Base-by-base conservation (phyloP, 2,329 filamentous ascomycete species). In the Monosporascus sp. region DNA sequence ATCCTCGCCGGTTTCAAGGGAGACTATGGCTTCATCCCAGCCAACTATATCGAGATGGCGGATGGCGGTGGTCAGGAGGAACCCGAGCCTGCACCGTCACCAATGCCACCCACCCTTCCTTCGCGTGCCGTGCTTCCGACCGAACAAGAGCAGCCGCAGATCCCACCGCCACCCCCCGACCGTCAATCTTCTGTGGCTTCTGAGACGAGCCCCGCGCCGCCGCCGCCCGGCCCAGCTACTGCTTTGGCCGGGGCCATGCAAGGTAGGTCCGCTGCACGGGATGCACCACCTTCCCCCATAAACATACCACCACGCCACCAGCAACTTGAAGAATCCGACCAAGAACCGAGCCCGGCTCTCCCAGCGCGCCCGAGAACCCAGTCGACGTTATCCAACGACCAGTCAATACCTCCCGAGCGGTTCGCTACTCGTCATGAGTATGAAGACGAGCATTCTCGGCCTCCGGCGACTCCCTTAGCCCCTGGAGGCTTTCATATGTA, bases 1-100 rank as follows among this genome's bases (percentile, higher is more conserved):
- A 96, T 94, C 57, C 76, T 99, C 48, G 93, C 96, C 31, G 92
- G 93, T 18, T 76, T 87, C 45, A 85, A 91, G 60, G 83, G 83
- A 50, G 90, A 97, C 60, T 99, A 85, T 74, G 94, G 94, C 48
- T 99, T 99, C 70, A 94, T 89, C 51, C 94, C 94, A 3, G 83
- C 93, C 55, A 99, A 97, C 71, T 99, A 99, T 69, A 96, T 97
- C 60, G 90, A 97, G 60, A 72, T 90, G 49, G 70, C 76, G 47
- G 77, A 80, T 41, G 69, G 68, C 27, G 66, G 62, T 6, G 61
- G 64, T 9, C 66, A 72, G 31, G 72, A 70, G 48, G 71, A 75
- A 35, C 72, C 73, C 46, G 68, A 66, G 48, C 72, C 72, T 14
- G 57, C 8, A 54, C 56, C 37, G 57, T 63, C 22, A 52, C 64